These are phyloP conservation scores for Lomentospora prolificans DNA, from an alignment of 2,329 filamentous ascomycete species.

Conservation along the genomic window DNA sequence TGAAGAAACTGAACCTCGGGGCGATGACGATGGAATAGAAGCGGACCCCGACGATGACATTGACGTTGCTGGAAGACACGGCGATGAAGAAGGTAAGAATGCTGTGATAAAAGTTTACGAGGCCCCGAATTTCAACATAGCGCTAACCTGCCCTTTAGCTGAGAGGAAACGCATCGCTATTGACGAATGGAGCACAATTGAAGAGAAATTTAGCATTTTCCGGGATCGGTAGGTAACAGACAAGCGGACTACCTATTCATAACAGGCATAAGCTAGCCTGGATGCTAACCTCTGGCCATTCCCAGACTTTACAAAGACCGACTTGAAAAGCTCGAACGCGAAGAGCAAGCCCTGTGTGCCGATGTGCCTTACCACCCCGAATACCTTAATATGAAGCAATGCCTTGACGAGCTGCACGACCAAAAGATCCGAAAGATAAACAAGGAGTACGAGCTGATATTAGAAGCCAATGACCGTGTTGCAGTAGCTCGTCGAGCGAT, in stretches of 20 bases:
- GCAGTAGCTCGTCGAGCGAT: constrained; percentile 77
- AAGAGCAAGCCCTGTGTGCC: constrained; percentile 51
- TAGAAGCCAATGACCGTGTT: constrained; percentile 62
- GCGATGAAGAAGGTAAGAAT: constrained; percentile 17
- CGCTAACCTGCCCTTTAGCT: constrained; percentile 36
- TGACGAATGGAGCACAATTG: constrained; percentile 68
- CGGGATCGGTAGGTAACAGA: constrained; percentile 55
- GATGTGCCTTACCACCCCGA: constrained; percentile 73
- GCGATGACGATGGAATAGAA: constrained; percentile 16
- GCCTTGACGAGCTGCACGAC: constrained; percentile 71
- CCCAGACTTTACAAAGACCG: constrained; percentile 77
- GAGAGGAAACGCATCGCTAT: constrained; percentile 71
- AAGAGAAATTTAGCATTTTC: constrained; percentile 80
- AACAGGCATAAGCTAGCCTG: neutral
- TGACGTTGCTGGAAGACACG: constrained; percentile 48
- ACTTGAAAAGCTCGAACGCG: constrained; percentile 66
- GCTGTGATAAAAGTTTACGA: neutral
- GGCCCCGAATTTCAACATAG: constrained; percentile 7
- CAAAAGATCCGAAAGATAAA: constrained; percentile 71
- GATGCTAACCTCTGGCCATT: neutral
- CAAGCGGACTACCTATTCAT: neutral
- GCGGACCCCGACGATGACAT: constrained; percentile 43
- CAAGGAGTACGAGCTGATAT: constrained; percentile 62
- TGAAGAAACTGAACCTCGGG: constrained; percentile 13
- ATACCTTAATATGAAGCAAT: constrained; percentile 81